A percentile compares a stretch with the other conserved stretches of the same genome.
These are phyloP conservation scores for Populus hybrid DNA, from an alignment of 441 rosid genomes.

Conservation along the genomic window DNA sequence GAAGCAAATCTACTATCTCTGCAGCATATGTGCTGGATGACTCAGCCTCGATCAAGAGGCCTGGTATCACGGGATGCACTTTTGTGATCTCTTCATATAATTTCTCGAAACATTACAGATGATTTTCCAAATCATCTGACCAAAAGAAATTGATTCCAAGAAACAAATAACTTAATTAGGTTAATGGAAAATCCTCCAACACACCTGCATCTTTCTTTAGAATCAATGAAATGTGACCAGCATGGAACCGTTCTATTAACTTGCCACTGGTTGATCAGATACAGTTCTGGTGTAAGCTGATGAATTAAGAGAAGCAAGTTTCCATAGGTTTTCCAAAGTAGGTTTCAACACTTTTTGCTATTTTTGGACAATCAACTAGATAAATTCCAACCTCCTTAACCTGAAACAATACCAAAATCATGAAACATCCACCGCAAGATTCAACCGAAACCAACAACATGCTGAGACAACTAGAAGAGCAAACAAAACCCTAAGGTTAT, in stretches of 20 bases:
- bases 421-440: background rate
- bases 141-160: background rate
- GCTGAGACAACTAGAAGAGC: background rate
- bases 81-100: background rate
- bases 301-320: constrained; percentile 55
- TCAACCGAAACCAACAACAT: background rate
- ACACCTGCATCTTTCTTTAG: constrained; percentile 57
- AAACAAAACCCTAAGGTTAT: background rate
- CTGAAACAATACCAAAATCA: constrained; percentile 31
- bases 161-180: background rate
- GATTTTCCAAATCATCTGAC: background rate
- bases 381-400: constrained; percentile 89
- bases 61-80: no score
- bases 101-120: background rate
- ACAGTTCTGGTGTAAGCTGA: constrained; percentile 42
- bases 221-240: constrained; percentile 76
- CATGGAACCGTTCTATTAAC: constrained; percentile 79
- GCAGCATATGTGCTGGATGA: no score
- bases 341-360: constrained; percentile 48
- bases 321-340: constrained; percentile 74
- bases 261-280: constrained; percentile 74
- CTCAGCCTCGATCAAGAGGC: no score
- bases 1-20: no score
- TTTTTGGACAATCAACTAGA: constrained; percentile 58
- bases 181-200: background rate